These are phyloP conservation scores for Melaleuca quinquenervia DNA, from an alignment of 345 rosid genomes.

Conservation along the genomic window DNA sequence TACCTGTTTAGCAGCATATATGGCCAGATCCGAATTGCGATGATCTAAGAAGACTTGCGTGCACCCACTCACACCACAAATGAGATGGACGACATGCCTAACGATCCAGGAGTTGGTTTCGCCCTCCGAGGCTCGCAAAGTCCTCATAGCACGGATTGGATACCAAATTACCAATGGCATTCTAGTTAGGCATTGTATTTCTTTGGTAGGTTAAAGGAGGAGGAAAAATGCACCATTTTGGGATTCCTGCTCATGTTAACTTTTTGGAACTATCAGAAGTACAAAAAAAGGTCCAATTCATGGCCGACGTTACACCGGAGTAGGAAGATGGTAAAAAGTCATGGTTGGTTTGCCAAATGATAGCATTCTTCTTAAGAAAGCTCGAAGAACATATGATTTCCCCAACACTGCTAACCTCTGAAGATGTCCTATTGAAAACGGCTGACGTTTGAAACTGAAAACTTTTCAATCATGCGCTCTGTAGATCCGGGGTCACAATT, in stretches of 20 bases:
- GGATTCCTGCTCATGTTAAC: background rate
- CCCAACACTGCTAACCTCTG: background rate
- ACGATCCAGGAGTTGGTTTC: background rate
- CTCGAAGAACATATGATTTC: background rate
- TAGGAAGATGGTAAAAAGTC: background rate
- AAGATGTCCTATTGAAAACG: background rate
- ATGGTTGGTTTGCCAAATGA: background rate
- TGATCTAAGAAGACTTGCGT: conserved; percentile 10
- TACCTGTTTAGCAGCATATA: conserved; percentile 46
- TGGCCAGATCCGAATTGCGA: conserved; percentile 36
- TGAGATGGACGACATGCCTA: background rate
- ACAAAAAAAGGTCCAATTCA: background rate
- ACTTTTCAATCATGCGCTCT: background rate
- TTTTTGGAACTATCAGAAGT: background rate
- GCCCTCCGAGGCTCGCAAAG: background rate
- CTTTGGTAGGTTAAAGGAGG: background rate
- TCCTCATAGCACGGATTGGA: background rate
- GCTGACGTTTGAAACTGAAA: background rate
- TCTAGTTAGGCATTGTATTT: background rate
- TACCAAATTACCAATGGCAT: too few relatives aligned
- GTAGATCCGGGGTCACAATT: background rate
- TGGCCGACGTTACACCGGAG: background rate
- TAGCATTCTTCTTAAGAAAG: background rate
- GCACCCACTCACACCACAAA: background rate
- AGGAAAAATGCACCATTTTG: background rate